Conservation (phyloP, 1,139 yeast genomes). For the Scheffersomyces quercinus region DNA sequence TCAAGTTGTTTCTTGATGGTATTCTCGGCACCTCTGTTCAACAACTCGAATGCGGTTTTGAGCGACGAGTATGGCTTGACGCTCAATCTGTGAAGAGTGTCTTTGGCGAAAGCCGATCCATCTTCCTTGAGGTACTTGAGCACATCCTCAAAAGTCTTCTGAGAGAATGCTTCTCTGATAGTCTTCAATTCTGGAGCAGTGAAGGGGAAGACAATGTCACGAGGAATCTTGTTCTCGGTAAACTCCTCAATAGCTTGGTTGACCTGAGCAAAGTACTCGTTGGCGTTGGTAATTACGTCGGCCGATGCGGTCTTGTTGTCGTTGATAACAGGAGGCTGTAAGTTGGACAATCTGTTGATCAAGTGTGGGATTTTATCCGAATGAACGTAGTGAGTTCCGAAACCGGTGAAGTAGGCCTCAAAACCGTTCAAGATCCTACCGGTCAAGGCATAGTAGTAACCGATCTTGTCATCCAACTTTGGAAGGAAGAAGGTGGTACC, state of each 20-base stretch:
- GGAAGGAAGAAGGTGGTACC: constrained; percentile 92
- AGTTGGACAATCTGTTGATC: constrained; percentile 61
- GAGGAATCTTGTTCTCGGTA: constrained; percentile 65
- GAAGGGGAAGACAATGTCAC: constrained; percentile 59
- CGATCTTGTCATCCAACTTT: constrained; percentile 76
- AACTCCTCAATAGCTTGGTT: constrained; percentile 78
- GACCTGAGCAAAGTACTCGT: constrained; percentile 57
- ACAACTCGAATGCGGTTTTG: constrained; percentile 68
- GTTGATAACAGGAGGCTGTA: constrained; percentile 45
- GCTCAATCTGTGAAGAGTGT: constrained; percentile 55
- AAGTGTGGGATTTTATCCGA: constrained; percentile 62
- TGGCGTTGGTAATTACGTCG: constrained; percentile 27
- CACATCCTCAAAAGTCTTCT: constrained; percentile 60
- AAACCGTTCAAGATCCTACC: constrained; percentile 76
- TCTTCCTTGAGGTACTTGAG: constrained; percentile 55
- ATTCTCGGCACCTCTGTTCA: constrained; percentile 61
- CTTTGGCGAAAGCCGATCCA: constrained; percentile 67
- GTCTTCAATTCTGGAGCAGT: constrained; percentile 56
- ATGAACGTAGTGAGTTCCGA: constrained; percentile 88
- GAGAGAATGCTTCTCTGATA: constrained; percentile 69
- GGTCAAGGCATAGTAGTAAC: constrained; percentile 83
- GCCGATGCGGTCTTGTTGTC: constrained; percentile 24
- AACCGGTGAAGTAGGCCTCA: constrained; percentile 79
- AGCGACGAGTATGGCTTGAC: constrained; percentile 77
- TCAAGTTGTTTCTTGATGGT: constrained; percentile 68